A percentile compares a stretch with the other conserved stretches of the same genome.
phyloP scores from a whole-genome alignment of 129 eudicot genomes.

The Chrysanthemum lavandulifolium region DNA sequence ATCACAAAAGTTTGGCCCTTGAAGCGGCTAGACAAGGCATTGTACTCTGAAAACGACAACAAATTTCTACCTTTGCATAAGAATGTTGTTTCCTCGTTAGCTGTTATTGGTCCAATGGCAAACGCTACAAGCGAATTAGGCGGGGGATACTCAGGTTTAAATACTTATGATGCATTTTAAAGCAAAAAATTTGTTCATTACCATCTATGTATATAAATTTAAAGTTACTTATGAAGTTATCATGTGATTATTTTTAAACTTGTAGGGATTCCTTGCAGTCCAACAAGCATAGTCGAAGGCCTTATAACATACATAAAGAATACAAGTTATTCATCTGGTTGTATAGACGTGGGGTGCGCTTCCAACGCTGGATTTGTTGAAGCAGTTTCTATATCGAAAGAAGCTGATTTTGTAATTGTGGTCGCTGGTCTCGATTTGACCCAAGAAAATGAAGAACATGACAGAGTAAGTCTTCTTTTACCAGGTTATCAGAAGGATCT shows the following conservation, averaged over 20 bases:
- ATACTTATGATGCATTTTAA: background rate
- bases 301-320: slow-evolving; percentile 46
- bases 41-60: slow-evolving; percentile 82
- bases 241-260: slow-evolving; percentile 11
- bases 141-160: slow-evolving; percentile 85
- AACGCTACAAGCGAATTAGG: slow-evolving; percentile 54
- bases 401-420: slow-evolving; percentile 68
- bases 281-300: slow-evolving; percentile 60
- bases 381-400: slow-evolving; percentile 63
- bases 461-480: slow-evolving; percentile 80
- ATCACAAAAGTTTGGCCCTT: slow-evolving; percentile 66
- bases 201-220: background rate
- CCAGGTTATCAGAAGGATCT: slow-evolving; percentile 81
- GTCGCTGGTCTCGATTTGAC: slow-evolving; percentile 81
- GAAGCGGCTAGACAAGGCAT: slow-evolving; percentile 90
- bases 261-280: slow-evolving; percentile 73
- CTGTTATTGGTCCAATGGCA: slow-evolving; percentile 85
- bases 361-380: slow-evolving; percentile 46
- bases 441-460: slow-evolving; percentile 90
- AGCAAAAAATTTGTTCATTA: background rate
- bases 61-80: slow-evolving; percentile 68
- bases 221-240: background rate
- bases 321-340: slow-evolving; percentile 53
- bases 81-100: slow-evolving; percentile 54
- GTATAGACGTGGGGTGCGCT: slow-evolving; percentile 65